Base-by-base conservation (phyloP, 441 rosid genomes). In the Populus hybrid region DNA sequence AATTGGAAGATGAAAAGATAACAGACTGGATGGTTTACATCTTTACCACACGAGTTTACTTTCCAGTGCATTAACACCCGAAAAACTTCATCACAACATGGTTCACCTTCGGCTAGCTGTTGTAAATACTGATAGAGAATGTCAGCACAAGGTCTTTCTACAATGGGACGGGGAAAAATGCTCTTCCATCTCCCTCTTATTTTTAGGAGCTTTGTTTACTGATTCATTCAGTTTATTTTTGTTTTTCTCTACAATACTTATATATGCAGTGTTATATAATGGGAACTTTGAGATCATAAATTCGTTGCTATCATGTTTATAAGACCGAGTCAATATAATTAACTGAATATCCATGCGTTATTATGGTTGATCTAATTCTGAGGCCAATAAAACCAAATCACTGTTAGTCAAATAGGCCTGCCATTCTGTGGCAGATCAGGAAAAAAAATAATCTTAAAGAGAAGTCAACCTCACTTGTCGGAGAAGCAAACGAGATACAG, bases 1-100 rank as follows among this genome's bases (percentile, higher is more conserved):
- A 68, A 76, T 87, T 20, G 85, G 90, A 79, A 79, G 77, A 78
- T 88, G 86, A 86, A 50, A 20, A 63, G 10, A 36, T 24, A 36
- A 10, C 40, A 18, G 50, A 36, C 24, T 38, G 69, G 28, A 10
- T 21, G 42, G 30, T 36, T 24, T 75, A 10, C 59, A 46, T 32
- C 36, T 66, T 5, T 24, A 24, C 14, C 34, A 11, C 61, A 71
- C 18, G 28, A 69, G 4, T 30, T 30, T 30, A 30, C 32, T 30
- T 30, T 30, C 32, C 32, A 30, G 32, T 30, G 32, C 32, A 30
- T 28, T 30, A 30, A 30, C 64, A 32, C 16, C 9, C 1, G 64
- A 9, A 3, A 30, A 32, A 26, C 21, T 0, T 40, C 50, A 6
- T 34, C 42, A 10, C 68, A 30, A 30, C 32, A 30, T 30, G 6